phyloP scores from a whole-genome alignment of 495 filamentous ascomycete genomes.

The Neurospora tetrasperma region DNA sequence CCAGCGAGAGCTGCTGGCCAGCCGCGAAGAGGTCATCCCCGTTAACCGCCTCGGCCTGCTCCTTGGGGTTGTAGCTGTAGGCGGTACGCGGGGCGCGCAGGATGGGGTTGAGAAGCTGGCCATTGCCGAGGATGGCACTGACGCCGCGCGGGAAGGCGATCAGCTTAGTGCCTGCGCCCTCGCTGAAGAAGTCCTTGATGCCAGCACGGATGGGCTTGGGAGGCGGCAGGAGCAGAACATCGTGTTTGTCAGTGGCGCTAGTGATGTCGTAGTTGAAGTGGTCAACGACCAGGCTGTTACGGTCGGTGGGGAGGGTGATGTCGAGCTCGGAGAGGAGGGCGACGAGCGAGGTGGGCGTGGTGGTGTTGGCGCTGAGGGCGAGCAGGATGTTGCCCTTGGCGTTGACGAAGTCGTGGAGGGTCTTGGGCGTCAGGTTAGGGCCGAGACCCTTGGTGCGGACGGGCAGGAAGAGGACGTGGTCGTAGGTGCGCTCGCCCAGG shows the following conservation, averaged over 20 bases:
- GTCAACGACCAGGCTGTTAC: slow-evolving; percentile 73
- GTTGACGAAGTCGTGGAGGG: slow-evolving; percentile 85
- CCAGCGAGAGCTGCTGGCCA: slow-evolving; percentile 70
- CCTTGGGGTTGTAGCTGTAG: slow-evolving; percentile 92
- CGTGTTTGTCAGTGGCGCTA: slow-evolving; percentile 71
- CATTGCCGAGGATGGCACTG: slow-evolving; percentile 70
- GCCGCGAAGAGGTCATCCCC: slow-evolving; percentile 65
- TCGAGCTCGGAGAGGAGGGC: slow-evolving; percentile 87
- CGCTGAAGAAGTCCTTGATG: slow-evolving; percentile 71
- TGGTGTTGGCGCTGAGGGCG: slow-evolving; percentile 63
- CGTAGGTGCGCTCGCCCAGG: slow-evolving; percentile 78
- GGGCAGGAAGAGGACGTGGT: slow-evolving; percentile 83
- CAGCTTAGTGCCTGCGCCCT: slow-evolving; percentile 39
- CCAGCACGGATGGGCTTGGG: slow-evolving; percentile 52
- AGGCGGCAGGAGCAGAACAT: slow-evolving; percentile 68
- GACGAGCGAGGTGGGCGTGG: slow-evolving; percentile 66
- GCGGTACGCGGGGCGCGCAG: slow-evolving; percentile 70
- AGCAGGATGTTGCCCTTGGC: slow-evolving; percentile 85
- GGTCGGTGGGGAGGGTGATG: slow-evolving; percentile 77
- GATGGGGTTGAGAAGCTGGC: slow-evolving; percentile 67
- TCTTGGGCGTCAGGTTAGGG: slow-evolving; percentile 73
- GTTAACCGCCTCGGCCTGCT: slow-evolving; percentile 52
- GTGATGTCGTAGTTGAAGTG: slow-evolving; percentile 87
- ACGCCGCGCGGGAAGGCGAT: slow-evolving; percentile 73
- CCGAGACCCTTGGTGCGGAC: slow-evolving; percentile 84